Evolutionary conservation across 1,284 basidiomycete species (phyloP), one percentile per base, ranked within the genome.

Genomic region (Wolfiporia cocos): DNA sequence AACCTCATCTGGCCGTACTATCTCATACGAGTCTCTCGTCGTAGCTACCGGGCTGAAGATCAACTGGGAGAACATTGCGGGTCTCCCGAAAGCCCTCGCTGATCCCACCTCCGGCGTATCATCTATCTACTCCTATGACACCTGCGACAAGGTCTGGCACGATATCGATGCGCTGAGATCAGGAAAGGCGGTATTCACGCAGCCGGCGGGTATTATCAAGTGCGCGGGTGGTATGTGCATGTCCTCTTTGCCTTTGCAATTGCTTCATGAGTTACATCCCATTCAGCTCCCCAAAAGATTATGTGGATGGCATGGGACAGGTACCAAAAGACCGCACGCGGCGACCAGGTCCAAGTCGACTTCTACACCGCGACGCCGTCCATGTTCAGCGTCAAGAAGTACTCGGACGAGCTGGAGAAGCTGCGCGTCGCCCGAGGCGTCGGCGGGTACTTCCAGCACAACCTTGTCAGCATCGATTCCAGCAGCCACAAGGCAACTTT

Each of bases 261-360:
- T 34, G 20, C 34, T 10, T 33, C 17, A 14, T 20, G 22, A 6
- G 23, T 36, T 40, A 19, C 23, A 17, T n/a, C 32, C 11, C 9
- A 14, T 26, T n/a, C 51, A 90, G 91, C 89, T 12, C 91, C 90
- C 15, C 89, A 92, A 59, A 94, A 94, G 66, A 87, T 94, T 51
- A 89, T 92, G 81, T 95, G 92, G 87, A 92, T 93, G 88, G 86
- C 91, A 37, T 86, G 84, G 83, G 86, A 91, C 56, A 69, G 79
- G 37, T 90, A 74, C 57, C 69, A 71, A 41, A 70, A 63, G 52
- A 83, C 82, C 2, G 65, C 68, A 4, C 74, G 84, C n/a, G 60
- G 67, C 5, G 68, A 73, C 41, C 71, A 78, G 41, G 73, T 87
- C 55, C 73, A 81, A 45, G 67, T 92, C 47, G 78, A 89, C 47